phyloP scores from a whole-genome alignment of 495 filamentous ascomycete species.

The Penicillium fimorum region DNA sequence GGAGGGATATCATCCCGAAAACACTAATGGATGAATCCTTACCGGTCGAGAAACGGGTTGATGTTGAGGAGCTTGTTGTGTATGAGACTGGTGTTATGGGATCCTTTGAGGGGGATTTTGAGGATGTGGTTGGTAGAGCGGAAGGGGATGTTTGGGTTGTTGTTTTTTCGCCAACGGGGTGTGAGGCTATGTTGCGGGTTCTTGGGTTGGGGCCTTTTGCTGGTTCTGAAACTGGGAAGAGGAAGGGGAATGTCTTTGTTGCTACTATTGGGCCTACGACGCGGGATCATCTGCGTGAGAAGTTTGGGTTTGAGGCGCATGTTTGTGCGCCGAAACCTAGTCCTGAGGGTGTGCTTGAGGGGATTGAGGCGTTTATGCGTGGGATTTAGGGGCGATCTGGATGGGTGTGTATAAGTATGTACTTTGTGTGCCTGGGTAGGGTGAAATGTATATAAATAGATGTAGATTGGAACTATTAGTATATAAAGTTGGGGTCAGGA shows the following conservation, averaged over 20 bases:
- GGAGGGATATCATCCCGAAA: constrained; percentile 83
- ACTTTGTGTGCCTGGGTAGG: background rate
- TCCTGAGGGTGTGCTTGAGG: constrained; percentile 75
- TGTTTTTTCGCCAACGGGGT: constrained; percentile 90
- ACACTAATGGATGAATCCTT: constrained; percentile 56
- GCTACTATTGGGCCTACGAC: constrained; percentile 96
- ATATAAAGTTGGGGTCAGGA: background rate
- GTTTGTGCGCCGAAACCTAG: constrained; percentile 80
- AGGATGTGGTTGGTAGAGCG: constrained; percentile 24
- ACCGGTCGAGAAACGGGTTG: constrained; percentile 46
- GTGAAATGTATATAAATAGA: background rate
- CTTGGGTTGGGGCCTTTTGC: constrained; percentile 43
- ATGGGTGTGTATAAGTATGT: background rate
- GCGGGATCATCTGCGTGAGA: constrained; percentile 62
- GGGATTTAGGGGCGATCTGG: background rate
- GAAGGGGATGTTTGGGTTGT: constrained; percentile 69
- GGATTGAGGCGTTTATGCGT: constrained; percentile 57
- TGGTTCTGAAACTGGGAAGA: constrained; percentile 10
- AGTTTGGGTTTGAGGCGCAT: constrained; percentile 72
- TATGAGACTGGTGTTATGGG: constrained; percentile 83
- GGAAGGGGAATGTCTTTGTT: constrained; percentile 50
- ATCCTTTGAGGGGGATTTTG: constrained; percentile 68
- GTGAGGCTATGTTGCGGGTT: constrained; percentile 72
- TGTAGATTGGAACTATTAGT: background rate
- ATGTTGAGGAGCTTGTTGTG: constrained; percentile 73